These are phyloP conservation scores for Paxillus ammoniavirescens DNA, from an alignment of 768 basidiomycete genomes.

Conservation along the genomic window DNA sequence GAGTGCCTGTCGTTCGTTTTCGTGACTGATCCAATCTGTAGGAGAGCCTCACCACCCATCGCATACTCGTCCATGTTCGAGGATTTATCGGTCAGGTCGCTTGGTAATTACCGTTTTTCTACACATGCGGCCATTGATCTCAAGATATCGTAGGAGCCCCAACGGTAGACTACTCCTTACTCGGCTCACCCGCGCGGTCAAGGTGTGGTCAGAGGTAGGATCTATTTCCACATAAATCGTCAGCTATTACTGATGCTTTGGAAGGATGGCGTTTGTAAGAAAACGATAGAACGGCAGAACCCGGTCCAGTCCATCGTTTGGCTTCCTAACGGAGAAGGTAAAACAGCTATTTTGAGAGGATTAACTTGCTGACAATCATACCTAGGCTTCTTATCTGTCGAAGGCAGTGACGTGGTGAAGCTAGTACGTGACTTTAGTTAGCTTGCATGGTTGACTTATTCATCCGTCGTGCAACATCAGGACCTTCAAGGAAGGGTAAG, in stretches of 20 bases:
- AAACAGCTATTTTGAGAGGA: constrained; percentile 5
- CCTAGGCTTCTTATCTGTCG: constrained; percentile 52
- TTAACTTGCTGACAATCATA: constrained; percentile 14
- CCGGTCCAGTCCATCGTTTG: constrained; percentile 51
- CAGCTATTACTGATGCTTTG: constrained; percentile 5
- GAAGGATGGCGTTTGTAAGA: constrained; percentile 50
- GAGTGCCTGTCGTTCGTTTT: constrained; percentile 3
- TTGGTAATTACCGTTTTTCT: constrained; percentile 33
- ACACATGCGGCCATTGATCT: not conserved
- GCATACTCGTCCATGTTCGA: constrained; percentile 48
- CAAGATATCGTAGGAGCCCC: constrained; percentile 40
- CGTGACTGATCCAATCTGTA: constrained; percentile 20
- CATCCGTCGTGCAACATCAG: constrained; percentile 23
- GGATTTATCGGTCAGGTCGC: constrained; percentile 57
- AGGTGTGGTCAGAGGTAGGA: constrained; percentile 51
- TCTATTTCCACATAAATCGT: not conserved
- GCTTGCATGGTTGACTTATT: constrained; percentile 15
- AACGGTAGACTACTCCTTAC: constrained; percentile 44
- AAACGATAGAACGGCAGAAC: constrained; percentile 47
- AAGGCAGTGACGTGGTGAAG: constrained; percentile 46
- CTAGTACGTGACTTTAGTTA: constrained; percentile 31
- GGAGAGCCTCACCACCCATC: constrained; percentile 44
- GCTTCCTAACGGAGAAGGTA: constrained; percentile 50
- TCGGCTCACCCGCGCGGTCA: constrained; percentile 47
- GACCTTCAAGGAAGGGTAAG: constrained; percentile 41